Conservation (phyloP, 75 land plant species). For the Azolla pinnata region DNA sequence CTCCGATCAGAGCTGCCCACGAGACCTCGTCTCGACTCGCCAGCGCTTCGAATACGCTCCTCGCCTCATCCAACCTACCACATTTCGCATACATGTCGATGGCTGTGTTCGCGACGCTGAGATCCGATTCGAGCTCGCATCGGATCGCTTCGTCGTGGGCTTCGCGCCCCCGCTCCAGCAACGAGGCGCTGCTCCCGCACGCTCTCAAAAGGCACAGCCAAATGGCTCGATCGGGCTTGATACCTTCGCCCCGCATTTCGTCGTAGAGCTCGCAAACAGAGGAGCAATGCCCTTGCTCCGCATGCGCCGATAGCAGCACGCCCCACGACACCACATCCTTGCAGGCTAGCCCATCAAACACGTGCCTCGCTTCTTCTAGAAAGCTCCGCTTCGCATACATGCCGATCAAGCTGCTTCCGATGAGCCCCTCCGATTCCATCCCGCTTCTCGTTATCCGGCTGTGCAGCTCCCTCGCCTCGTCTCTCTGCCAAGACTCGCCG, state of each 20-base stretch:
- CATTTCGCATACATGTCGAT: constrained; percentile 26
- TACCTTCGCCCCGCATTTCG: background rate
- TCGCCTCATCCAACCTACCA: constrained; percentile 10
- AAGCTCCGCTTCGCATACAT: background rate
- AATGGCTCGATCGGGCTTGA: background rate
- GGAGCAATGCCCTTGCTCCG: background rate
- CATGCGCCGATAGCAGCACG: background rate
- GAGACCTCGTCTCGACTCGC: constrained; percentile 22
- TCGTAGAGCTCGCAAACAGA: background rate
- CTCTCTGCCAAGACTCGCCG: background rate
- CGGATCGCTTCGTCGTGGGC: background rate
- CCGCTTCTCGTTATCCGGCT: background rate
- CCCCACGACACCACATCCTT: background rate
- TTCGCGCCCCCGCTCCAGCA: background rate
- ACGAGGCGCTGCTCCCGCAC: background rate
- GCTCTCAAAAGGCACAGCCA: background rate
- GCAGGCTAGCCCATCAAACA: background rate
- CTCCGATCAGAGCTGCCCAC: constrained; percentile 29
- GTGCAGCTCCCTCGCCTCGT: background rate
- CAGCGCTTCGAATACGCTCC: constrained; percentile 17
- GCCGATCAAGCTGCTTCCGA: background rate
- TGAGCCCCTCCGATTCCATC: background rate
- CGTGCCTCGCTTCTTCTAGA: background rate
- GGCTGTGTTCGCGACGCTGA: constrained; percentile 10
- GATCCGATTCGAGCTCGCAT: constrained; percentile 1